Base-by-base conservation (phyloP, 345 rosid species). In the Limnanthes douglasii region DNA sequence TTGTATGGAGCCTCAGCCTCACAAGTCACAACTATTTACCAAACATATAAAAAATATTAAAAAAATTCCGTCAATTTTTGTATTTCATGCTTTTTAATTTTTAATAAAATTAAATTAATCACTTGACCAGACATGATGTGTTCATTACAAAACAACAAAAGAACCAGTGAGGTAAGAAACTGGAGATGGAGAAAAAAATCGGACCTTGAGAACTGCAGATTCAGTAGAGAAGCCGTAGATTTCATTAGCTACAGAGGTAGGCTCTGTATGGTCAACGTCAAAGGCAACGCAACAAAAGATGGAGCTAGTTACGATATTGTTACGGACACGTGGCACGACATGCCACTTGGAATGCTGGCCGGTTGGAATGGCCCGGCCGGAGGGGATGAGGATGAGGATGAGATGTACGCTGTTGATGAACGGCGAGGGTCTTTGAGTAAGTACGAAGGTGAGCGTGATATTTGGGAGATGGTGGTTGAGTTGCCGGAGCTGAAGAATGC, bases 321-420 rank as follows among this genome's bases (percentile, higher is more conserved):
- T 15, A 12, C 0, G 1, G 60, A 57, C 33, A 31, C 13, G 12
- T 71, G 79, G 79, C 59, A 45, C 31, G 27, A 41, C 5, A 71
- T 71, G 74, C 64, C 79, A 5, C 27, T 4, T 4, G 78, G 62
- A 10, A 61, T 74, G 84, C 2, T 62, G 3, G 68, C 34, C 3
- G 78, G 84, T 2, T 75, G 78, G 78, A 67, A 33, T 4, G 73
- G 78, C 8, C 73, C 73, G 2, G 70, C 63, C 14, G 66, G 64
- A 12, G 64, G 64, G 28, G 19, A 62, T 6, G 57, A 55, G 52
- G 39, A 57, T 2, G 75, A 70, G 31, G 68, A 64, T n/a, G 54
- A n/a, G 9, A 53, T 75, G 33, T 74, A 59, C 11, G 67, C 51
- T 5, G 69, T 70, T 10, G 68, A 74, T 39, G 78, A 74, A 18